A percentile compares a stretch with the other conserved stretches of the same genome.
phyloP scores from a whole-genome alignment of 352 stramenopile genomes.

The Phytophthora kernoviae region DNA sequence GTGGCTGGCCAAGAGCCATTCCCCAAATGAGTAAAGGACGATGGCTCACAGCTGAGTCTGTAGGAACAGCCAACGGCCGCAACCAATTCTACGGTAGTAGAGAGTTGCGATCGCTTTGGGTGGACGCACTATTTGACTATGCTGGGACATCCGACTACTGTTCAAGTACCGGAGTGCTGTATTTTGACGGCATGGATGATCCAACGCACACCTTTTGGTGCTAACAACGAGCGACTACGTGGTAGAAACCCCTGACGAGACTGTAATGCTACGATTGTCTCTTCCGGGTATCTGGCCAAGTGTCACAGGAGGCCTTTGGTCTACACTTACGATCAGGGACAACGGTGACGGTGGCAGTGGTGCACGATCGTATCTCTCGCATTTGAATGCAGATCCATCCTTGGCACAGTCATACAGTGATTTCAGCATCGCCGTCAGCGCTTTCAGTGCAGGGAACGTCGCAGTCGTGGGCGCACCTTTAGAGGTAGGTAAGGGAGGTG shows the following conservation, averaged over 20 bases:
- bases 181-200: constrained; percentile 60
- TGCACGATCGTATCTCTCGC: constrained; percentile 63
- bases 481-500: constrained; percentile 36
- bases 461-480: constrained; percentile 70
- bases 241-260: constrained; percentile 92
- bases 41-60: constrained; percentile 58
- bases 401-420: constrained; percentile 41
- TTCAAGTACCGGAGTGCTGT: constrained; percentile 61
- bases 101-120: constrained; percentile 76
- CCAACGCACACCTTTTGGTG: constrained; percentile 70
- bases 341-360: constrained; percentile 91
- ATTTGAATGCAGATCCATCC: constrained; percentile 45
- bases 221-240: constrained; percentile 91
- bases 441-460: constrained; percentile 67
- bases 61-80: constrained; percentile 87
- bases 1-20: constrained; percentile 79
- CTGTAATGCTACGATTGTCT: constrained; percentile 88
- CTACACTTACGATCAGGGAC: constrained; percentile 89
- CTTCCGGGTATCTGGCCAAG: constrained; percentile 93
- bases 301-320: constrained; percentile 84
- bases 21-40: constrained; percentile 65
- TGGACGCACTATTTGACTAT: constrained; percentile 90
- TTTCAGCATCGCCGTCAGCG: constrained; percentile 61
- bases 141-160: constrained; percentile 90
- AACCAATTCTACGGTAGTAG: constrained; percentile 92